A percentile compares a stretch with the other conserved stretches of the same genome.
These are phyloP conservation scores for Podospora conica DNA, from an alignment of 495 filamentous ascomycete species.

Conservation along the genomic window DNA sequence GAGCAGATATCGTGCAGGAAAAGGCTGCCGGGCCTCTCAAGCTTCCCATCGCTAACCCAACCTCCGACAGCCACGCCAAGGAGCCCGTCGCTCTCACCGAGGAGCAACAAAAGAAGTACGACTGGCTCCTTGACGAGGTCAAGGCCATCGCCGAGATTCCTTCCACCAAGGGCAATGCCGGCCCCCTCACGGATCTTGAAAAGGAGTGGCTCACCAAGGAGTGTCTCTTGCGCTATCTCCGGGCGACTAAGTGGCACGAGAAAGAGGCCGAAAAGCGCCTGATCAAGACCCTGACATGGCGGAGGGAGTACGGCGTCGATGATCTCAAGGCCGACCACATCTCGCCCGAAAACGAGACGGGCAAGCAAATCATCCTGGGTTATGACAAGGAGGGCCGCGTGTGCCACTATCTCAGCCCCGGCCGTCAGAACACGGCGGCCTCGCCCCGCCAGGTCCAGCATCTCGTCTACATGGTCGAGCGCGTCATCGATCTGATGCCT, in stretches of 20 bases:
- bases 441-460: conserved; percentile 89
- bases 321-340: conserved; percentile 78
- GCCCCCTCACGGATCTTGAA: conserved; percentile 70
- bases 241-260: conserved; percentile 85
- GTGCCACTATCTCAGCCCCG: conserved; percentile 83
- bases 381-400: conserved; percentile 79
- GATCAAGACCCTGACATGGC: conserved; percentile 75
- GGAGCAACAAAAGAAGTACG: conserved; percentile 82
- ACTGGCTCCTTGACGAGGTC: conserved; percentile 59
- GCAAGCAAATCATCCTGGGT: conserved; percentile 84
- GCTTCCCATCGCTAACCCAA: conserved; percentile 63
- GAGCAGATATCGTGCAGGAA: conserved; percentile 35
- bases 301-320: conserved; percentile 74
- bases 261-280: conserved; percentile 71
- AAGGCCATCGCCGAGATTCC: conserved; percentile 68
- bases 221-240: conserved; percentile 86
- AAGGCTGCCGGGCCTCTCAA: conserved; percentile 47
- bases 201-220: conserved; percentile 86
- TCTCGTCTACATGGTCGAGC: conserved; percentile 91
- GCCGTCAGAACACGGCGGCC: conserved; percentile 84
- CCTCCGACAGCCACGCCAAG: conserved; percentile 48
- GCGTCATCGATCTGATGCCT: conserved; percentile 78
- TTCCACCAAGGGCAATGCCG: conserved; percentile 52
- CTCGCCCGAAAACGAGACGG: conserved; percentile 86
- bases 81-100: conserved; percentile 51